phyloP scores from a whole-genome alignment of 495 filamentous ascomycete genomes.

The Usnea hakonensis region DNA sequence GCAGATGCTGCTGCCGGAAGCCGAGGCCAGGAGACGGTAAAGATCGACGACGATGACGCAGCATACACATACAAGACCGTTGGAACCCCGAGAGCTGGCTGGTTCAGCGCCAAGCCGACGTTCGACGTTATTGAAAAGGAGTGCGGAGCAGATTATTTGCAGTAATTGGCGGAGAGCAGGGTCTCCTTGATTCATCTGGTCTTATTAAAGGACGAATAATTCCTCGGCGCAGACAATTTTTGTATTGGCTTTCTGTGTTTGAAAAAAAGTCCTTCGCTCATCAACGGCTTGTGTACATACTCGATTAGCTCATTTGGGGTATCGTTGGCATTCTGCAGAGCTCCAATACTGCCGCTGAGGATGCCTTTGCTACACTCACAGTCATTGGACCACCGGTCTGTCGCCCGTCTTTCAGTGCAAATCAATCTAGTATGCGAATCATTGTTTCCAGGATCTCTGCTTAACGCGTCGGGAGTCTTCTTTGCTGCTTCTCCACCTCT shows the following conservation, averaged over 20 bases:
- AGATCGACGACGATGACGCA: slow-evolving; percentile 62
- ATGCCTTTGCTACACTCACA: neutral
- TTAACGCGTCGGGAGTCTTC: neutral
- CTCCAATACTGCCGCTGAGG: neutral
- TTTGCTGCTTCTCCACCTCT: neutral
- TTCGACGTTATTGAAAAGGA: slow-evolving; percentile 67
- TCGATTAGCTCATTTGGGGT: neutral
- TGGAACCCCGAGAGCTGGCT: slow-evolving; percentile 55
- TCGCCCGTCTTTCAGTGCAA: neutral
- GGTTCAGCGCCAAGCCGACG: slow-evolving; percentile 64
- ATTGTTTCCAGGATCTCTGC: neutral
- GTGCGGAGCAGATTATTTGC: slow-evolving; percentile 50
- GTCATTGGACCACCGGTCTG: neutral
- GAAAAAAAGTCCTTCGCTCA: neutral
- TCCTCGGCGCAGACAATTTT: neutral
- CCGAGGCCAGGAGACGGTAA: slow-evolving; percentile 54
- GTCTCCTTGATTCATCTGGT: neutral
- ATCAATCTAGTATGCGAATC: neutral
- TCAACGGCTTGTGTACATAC: neutral
- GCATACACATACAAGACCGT: slow-evolving; percentile 57
- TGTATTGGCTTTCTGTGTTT: neutral
- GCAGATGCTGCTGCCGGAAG: slow-evolving; percentile 68
- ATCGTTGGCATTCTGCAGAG: neutral
- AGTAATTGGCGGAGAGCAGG: slow-evolving; percentile 25
- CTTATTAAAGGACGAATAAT: neutral